Conservation (phyloP, 2,329 filamentous ascomycete species). For the Trichoderma aggressivum region DNA sequence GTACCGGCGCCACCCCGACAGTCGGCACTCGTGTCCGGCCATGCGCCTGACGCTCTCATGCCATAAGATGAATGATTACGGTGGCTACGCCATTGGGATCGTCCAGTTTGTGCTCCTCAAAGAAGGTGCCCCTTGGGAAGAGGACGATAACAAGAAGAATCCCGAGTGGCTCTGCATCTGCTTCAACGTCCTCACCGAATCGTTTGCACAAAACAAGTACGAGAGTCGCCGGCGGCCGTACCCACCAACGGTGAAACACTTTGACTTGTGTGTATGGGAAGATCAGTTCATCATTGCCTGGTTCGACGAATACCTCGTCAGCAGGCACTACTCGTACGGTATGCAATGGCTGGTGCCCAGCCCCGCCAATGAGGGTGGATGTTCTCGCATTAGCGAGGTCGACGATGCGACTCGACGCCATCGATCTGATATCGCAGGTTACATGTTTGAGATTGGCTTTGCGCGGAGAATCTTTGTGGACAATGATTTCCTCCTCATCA, state of each 20-base stretch:
- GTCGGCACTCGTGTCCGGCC: constrained; percentile 14
- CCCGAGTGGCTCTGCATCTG: constrained; percentile 13
- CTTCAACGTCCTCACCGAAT: constrained; percentile 19
- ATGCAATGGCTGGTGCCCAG: constrained; percentile 14
- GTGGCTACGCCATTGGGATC: constrained; percentile 11
- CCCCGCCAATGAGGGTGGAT: not conserved
- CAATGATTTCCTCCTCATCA: constrained; percentile 17
- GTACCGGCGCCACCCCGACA: constrained; percentile 14
- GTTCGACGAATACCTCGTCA: constrained; percentile 20
- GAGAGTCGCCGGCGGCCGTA: constrained; percentile 7
- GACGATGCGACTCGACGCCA: not conserved
- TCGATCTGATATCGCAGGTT: not conserved
- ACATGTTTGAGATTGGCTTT: constrained; percentile 16
- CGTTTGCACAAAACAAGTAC: constrained; percentile 13
- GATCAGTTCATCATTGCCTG: constrained; percentile 18
- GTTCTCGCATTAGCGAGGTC: not conserved
- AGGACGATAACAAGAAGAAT: not conserved
- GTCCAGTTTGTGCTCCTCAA: constrained; percentile 12
- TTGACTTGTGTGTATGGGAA: constrained; percentile 17
- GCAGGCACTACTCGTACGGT: constrained; percentile 14
- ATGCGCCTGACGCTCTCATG: constrained; percentile 16
- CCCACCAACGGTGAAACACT: constrained; percentile 11
- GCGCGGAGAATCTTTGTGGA: constrained; percentile 15
- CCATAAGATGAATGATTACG: constrained; percentile 14
- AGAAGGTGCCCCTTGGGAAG: not conserved